Evolutionary conservation across 169 alveolate genomes (phyloP), one percentile per base, ranked within the genome.

Genomic region (Perkinsus chesapeaki): DNA sequence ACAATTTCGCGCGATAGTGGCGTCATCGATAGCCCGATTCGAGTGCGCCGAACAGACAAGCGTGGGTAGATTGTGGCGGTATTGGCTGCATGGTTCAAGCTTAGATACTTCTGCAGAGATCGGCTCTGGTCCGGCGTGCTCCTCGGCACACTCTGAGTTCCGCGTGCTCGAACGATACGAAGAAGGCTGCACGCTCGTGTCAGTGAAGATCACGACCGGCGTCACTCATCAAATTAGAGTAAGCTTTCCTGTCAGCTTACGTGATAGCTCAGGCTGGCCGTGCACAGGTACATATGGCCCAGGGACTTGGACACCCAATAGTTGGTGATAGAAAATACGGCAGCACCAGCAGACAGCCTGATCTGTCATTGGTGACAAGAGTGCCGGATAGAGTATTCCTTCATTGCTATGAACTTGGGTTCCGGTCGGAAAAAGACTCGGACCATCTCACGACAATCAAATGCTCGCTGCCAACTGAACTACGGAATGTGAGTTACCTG

Each of bases 221-320:
- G 92, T 94, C 92, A 94, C 95, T 0, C 95, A 94, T 48, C 95
- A 94, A 92, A 94, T 94, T n/a, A 92, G 95, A 31, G 95, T 94
- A 0, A 94, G 93, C 93, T 92, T 94, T n/a, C n/a, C n/a, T n/a
- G n/a, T n/a, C n/a, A n/a, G n/a, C n/a, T n/a, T n/a, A n/a, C n/a
- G n/a, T n/a, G n/a, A n/a, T n/a, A n/a, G n/a, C n/a, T n/a, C n/a
- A n/a, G n/a, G n/a, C n/a, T n/a, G n/a, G n/a, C n/a, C n/a, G n/a
- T n/a, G n/a, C n/a, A n/a, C 82, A 60, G 82, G 82, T 60, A 0
- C 82, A 60, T 16, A 60, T 60, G 82, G 82, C 82, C 94, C 92
- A 94, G 10, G 95, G 92, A 39, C 93, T 94, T 12, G 94, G 94
- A 0, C 95, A 94, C 39, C 95, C 95, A 34, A 72, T 94, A 73